phyloP scores from a whole-genome alignment of 768 basidiomycete genomes.

The Wakefieldia striispora region DNA sequence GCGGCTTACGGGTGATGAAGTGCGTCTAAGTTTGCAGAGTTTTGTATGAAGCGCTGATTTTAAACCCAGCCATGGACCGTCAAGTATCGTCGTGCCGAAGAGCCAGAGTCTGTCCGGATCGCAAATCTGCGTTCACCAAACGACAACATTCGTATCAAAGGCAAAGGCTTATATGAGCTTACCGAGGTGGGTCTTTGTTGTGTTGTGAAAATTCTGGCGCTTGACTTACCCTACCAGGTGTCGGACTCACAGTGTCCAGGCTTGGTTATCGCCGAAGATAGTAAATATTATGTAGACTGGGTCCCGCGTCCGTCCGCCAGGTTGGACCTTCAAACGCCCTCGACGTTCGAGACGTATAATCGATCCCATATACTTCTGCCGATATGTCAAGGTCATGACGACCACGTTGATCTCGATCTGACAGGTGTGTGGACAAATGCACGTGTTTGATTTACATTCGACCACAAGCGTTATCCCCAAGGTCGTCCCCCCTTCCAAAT shows the following conservation, averaged over 20 bases:
- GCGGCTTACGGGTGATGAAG: conserved; percentile 87
- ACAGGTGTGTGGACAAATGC: conserved; percentile 46
- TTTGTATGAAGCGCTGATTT: conserved; percentile 1
- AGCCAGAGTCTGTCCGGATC: conserved; percentile 38
- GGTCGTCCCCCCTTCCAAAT: conserved; percentile 94
- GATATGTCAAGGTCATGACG: conserved; percentile 79
- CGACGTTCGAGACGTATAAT: conserved; percentile 60
- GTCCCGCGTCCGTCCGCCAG: conserved; percentile 74
- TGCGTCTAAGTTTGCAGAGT: conserved; percentile 37
- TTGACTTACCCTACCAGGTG: conserved; percentile 47
- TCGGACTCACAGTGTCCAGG: conserved; percentile 86
- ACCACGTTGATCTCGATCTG: conserved; percentile 82
- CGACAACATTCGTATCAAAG: conserved; percentile 66
- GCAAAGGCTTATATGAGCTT: conserved; percentile 76
- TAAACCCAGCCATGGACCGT: conserved; percentile 79
- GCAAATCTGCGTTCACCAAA: conserved; percentile 59
- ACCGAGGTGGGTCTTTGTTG: conserved; percentile 47
- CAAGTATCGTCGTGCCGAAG: conserved; percentile 59
- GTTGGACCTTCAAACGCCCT: conserved; percentile 57
- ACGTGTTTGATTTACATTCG: not conserved
- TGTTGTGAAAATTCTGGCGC: not conserved
- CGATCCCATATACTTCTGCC: conserved; percentile 72
- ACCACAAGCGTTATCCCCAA: conserved; percentile 23
- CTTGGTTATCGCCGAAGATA: conserved; percentile 53
- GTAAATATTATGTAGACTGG: conserved; percentile 72